Base-by-base conservation (phyloP, 345 rosid genomes). In the Corymbia maculata region DNA sequence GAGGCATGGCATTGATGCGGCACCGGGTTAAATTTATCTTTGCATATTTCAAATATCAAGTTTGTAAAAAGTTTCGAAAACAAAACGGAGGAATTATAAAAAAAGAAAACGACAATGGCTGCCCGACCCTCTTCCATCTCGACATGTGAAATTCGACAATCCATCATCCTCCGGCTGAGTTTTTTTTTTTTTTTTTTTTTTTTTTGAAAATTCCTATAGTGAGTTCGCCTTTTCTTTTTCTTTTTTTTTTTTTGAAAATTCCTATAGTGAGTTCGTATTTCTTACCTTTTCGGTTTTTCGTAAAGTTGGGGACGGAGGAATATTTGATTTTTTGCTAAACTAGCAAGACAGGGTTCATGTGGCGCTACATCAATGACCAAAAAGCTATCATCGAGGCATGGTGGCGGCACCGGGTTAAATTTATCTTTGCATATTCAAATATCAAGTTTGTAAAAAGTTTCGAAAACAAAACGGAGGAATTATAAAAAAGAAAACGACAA, bases 311-410 rank as follows among this genome's bases (percentile, higher is more conserved):
- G n/a, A n/a, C n/a, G n/a, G n/a, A n/a, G n/a, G n/a, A n/a, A n/a
- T n/a, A n/a, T n/a, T n/a, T n/a, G n/a, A n/a, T 13, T 13, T 59
- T 5, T 0, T 0, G 17, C 13, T 26, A 64, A 64, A n/a, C 4
- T 64, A 28, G 75, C 36, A n/a, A 64, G 2, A n/a, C n/a, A 64
- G 36, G 36, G 16, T n/a, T 64, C 1, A n/a, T n/a, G 9, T 17
- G 0, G 9, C 75, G 9, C 36, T 1, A 0, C 75, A n/a, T 64
- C 2, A 13, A 64, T 64, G n/a, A 7, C 36, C 9, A n/a, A n/a
- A n/a, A n/a, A n/a, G n/a, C n/a, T n/a, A n/a, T n/a, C n/a, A n/a
- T n/a, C n/a, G n/a, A n/a, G n/a, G n/a, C 75, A 6, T 1, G 70
- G 17, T 64, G 19, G 32, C 22, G n/a, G 28, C 24, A 28, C 64